A percentile compares a stretch with the other conserved stretches of the same genome.
phyloP scores from a whole-genome alignment of 305 asterid genomes.

The Fraxinus velutina region DNA sequence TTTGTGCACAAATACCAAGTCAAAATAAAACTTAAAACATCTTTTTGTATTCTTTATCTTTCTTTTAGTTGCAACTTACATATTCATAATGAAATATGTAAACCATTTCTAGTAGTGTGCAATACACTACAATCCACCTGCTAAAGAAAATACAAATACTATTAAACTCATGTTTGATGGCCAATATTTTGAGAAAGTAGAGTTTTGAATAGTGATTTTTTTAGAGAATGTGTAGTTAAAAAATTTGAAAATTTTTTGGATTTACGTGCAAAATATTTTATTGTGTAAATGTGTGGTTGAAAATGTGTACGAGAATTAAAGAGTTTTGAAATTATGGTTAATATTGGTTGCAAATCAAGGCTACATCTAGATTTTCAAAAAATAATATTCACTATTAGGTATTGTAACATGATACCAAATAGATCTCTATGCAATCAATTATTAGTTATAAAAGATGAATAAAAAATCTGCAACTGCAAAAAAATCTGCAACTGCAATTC shows the following conservation, averaged over 20 bases:
- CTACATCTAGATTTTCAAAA: background rate
- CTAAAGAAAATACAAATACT: background rate
- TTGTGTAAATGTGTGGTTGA: too few relatives aligned
- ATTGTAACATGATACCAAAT: background rate
- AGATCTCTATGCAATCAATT: background rate
- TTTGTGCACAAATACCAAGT: background rate
- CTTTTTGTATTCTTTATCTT: background rate
- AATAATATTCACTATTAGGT: background rate
- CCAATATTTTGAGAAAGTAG: too few relatives aligned
- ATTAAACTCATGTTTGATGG: background rate
- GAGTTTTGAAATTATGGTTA: too few relatives aligned
- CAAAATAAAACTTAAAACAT: background rate
- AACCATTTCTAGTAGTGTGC: background rate
- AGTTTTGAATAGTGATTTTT: too few relatives aligned
- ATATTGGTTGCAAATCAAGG: background rate
- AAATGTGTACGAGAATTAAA: too few relatives aligned
- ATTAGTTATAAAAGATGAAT: too few relatives aligned
- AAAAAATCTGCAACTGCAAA: too few relatives aligned
- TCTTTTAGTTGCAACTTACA: background rate
- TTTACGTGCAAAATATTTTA: too few relatives aligned
- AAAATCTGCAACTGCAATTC: too few relatives aligned
- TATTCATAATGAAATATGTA: background rate
- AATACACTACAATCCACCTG: background rate
- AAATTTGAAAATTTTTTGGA: too few relatives aligned
- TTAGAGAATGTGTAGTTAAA: too few relatives aligned